Conservation (phyloP, 805 yeast species). For the Candida schatavii region DNA sequence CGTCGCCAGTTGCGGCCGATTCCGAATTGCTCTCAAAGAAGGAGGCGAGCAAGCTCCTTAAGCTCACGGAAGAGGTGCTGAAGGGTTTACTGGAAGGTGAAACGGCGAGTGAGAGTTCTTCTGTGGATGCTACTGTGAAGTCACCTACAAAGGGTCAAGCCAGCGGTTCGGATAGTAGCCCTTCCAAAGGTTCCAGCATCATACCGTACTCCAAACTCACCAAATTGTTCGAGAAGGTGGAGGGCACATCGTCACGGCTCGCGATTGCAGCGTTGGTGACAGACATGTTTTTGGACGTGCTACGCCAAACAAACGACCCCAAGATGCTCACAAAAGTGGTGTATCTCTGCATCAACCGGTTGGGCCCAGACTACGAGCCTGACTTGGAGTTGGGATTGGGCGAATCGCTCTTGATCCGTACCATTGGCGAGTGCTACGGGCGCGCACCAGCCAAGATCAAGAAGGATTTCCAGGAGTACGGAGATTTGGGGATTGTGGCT, state of each 20-base stretch:
- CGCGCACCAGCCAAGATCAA: conserved; percentile 68
- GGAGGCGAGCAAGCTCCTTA: not conserved
- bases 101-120: too few relatives aligned
- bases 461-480: conserved; percentile 70
- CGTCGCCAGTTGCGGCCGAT: not conserved
- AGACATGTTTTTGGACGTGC: conserved; percentile 63
- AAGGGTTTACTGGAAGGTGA: not conserved
- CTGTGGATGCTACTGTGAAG: too few relatives aligned
- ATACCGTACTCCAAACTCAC: conserved; percentile 45
- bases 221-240: conserved; percentile 72
- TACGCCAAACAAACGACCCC: conserved; percentile 46
- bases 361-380: conserved; percentile 92
- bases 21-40: not conserved
- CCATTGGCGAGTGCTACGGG: conserved; percentile 89
- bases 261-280: conserved; percentile 77
- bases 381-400: conserved; percentile 93
- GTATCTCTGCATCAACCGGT: conserved; percentile 79
- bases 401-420: conserved; percentile 82
- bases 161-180: too few relatives aligned
- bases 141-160: too few relatives aligned
- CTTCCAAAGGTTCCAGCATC: conserved; percentile 2
- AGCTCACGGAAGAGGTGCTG: not conserved
- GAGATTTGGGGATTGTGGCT: conserved; percentile 92
- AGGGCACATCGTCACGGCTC: conserved; percentile 75
- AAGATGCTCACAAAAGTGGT: conserved; percentile 58